Conservation (phyloP, 192 early-diverging fungal species). For the Fimicolochytrium jonesii region DNA sequence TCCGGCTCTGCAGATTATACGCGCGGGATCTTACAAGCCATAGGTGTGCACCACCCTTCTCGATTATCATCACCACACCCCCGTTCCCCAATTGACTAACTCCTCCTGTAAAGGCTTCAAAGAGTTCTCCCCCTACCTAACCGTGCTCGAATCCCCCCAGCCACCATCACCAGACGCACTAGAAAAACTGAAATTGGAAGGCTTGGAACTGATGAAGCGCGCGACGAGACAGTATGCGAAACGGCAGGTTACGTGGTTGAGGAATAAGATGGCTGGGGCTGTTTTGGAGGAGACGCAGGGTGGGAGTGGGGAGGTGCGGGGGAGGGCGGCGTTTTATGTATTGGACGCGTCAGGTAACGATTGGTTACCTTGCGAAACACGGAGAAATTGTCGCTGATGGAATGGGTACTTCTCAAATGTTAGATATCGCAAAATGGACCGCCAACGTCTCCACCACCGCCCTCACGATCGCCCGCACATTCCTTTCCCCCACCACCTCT, state of each 20-base stretch:
- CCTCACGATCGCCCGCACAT: background rate
- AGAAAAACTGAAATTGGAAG: slow-evolving; percentile 43
- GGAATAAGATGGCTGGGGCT: slow-evolving; percentile 56
- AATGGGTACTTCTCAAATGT: slow-evolving; percentile 55
- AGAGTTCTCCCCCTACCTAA: slow-evolving; percentile 76
- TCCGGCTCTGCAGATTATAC: slow-evolving; percentile 27
- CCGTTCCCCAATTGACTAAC: slow-evolving; percentile 17
- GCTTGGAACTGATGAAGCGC: slow-evolving; percentile 78
- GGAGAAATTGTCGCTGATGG: slow-evolving; percentile 31
- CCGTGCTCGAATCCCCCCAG: slow-evolving; percentile 24
- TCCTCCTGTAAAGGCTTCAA: slow-evolving; percentile 69
- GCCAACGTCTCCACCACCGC: background rate
- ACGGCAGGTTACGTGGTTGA: slow-evolving; percentile 75
- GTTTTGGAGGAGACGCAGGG: background rate
- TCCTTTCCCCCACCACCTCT: background rate
- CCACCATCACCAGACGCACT: background rate
- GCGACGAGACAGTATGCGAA: slow-evolving; percentile 87
- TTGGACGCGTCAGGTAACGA: slow-evolving; percentile 65
- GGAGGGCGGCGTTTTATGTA: slow-evolving; percentile 28
- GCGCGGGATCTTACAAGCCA: slow-evolving; percentile 71
- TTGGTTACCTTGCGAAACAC: background rate
- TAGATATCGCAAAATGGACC: slow-evolving; percentile 10
- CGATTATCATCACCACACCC: slow-evolving; percentile 5
- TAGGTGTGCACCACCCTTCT: too few species aligned
- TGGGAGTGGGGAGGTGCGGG: background rate